Evolutionary conservation across 2,329 filamentous ascomycete species (phyloP).

Genomic region (Incumbomyces delicatus): DNA sequence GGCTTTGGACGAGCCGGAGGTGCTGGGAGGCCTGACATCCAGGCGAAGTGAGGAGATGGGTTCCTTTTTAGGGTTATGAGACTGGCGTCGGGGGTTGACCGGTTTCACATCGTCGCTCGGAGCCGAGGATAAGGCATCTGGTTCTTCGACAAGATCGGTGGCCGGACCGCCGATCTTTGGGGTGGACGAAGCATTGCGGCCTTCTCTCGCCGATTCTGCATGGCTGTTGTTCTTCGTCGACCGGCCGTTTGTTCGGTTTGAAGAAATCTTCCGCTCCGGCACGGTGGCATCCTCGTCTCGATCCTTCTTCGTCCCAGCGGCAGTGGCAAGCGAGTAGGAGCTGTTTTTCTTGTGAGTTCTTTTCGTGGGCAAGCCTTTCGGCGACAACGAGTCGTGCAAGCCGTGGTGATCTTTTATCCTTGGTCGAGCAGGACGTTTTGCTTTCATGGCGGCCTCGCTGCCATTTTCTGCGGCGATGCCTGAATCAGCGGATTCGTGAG

Average conservation of each 20-base stretch:
- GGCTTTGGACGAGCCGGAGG: constrained; percentile 36
- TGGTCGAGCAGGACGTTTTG: constrained; percentile 16
- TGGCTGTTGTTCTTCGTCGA: constrained; percentile 3
- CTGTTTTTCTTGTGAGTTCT: constrained; percentile 29
- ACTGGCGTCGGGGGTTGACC: not conserved
- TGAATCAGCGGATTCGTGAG: constrained; percentile 8
- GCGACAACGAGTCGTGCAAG: constrained; percentile 20
- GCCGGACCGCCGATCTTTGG: constrained; percentile 1
- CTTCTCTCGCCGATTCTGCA: not conserved
- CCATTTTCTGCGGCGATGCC: constrained; percentile 10
- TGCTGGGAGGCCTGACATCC: constrained; percentile 21
- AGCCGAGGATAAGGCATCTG: not conserved
- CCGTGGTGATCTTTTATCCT: constrained; percentile 21
- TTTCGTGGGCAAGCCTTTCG: constrained; percentile 23
- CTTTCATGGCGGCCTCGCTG: constrained; percentile 8
- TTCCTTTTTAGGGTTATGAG: not conserved
- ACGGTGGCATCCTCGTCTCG: constrained; percentile 20
- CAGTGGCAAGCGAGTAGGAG: constrained; percentile 17
- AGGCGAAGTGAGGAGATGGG: not conserved
- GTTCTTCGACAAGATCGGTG: constrained; percentile 4
- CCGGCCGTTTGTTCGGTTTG: constrained; percentile 2
- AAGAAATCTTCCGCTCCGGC: not conserved
- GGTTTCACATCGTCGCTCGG: not conserved
- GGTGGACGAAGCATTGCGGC: not conserved
- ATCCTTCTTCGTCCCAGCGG: constrained; percentile 4